Conservation (phyloP, 148 eudicot species). For the Drosera capensis region DNA sequence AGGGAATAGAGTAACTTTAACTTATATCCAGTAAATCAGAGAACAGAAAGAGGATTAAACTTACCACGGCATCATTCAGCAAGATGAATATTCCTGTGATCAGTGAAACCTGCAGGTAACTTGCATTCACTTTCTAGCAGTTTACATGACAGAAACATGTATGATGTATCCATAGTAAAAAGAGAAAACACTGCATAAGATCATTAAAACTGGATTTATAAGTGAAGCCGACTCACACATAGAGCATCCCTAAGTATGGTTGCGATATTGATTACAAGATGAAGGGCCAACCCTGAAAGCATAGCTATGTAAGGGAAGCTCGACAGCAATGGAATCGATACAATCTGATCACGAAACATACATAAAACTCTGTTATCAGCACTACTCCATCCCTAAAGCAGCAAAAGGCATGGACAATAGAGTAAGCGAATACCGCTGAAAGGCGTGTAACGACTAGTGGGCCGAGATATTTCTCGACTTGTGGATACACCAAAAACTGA, state of each 20-base stretch:
- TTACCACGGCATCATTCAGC: conserved; percentile 10
- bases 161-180: not conserved
- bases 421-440: conserved; percentile 16
- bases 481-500: conserved; percentile 21
- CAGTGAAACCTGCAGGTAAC: conserved; percentile 8
- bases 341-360: conserved; percentile 12
- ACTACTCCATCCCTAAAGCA: too few species aligned
- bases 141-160: not conserved
- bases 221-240: conserved; percentile 14
- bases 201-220: not conserved
- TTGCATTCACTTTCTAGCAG: not conserved
- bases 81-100: conserved; percentile 11
- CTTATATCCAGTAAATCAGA: not conserved
- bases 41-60: not conserved
- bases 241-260: conserved; percentile 20
- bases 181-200: not conserved
- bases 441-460: conserved; percentile 22
- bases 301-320: conserved; percentile 30
- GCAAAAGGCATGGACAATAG: not conserved
- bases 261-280: conserved; percentile 14
- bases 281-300: conserved; percentile 17
- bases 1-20: not conserved
- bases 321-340: conserved; percentile 22
- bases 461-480: conserved; percentile 16
- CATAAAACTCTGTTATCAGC: too few species aligned